Evolutionary conservation across 306 rosid genomes (phyloP).

Genomic region (Oemleria cerasiformis): DNA sequence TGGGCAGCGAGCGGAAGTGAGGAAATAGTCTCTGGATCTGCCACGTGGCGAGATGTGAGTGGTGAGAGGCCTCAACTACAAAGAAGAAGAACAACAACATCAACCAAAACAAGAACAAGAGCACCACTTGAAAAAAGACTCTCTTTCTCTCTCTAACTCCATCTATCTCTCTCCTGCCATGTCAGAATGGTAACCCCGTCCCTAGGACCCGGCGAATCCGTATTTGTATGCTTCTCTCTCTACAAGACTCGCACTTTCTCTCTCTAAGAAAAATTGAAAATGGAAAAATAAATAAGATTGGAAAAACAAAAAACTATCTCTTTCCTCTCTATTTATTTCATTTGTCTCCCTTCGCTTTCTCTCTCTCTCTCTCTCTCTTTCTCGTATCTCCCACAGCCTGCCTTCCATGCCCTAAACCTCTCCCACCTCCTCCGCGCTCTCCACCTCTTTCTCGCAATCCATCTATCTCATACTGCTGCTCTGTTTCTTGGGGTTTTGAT

Average conservation of each 20-base stretch:
- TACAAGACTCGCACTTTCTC: slow-evolving; percentile 22
- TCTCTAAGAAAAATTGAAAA: slow-evolving; percentile 39
- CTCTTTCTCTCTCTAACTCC: neutral
- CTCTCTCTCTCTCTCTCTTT: slow-evolving; percentile 58
- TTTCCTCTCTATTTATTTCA: slow-evolving; percentile 47
- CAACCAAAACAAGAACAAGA: slow-evolving; percentile 21
- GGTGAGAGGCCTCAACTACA: slow-evolving; percentile 42
- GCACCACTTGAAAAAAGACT: neutral
- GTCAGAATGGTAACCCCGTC: slow-evolving; percentile 93
- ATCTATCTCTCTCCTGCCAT: slow-evolving; percentile 69
- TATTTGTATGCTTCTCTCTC: slow-evolving; percentile 48
- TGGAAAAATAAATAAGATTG: slow-evolving; percentile 30
- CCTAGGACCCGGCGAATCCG: slow-evolving; percentile 94
- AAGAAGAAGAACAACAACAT: slow-evolving; percentile 27
- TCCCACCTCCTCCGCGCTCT: slow-evolving; percentile 1
- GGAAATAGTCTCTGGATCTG: slow-evolving; percentile 16
- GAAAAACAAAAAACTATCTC: slow-evolving; percentile 37
- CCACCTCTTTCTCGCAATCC: slow-evolving; percentile 28
- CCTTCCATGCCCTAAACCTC: slow-evolving; percentile 73
- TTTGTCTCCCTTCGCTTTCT: slow-evolving; percentile 49
- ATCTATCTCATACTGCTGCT: slow-evolving; percentile 35
- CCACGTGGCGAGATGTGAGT: slow-evolving; percentile 55
- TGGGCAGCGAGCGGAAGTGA: slow-evolving; percentile 3
- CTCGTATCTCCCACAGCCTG: slow-evolving; percentile 41
- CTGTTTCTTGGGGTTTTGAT: slow-evolving; percentile 44